phyloP scores from a whole-genome alignment of 495 filamentous ascomycete genomes.

The Sporormia fimetaria region DNA sequence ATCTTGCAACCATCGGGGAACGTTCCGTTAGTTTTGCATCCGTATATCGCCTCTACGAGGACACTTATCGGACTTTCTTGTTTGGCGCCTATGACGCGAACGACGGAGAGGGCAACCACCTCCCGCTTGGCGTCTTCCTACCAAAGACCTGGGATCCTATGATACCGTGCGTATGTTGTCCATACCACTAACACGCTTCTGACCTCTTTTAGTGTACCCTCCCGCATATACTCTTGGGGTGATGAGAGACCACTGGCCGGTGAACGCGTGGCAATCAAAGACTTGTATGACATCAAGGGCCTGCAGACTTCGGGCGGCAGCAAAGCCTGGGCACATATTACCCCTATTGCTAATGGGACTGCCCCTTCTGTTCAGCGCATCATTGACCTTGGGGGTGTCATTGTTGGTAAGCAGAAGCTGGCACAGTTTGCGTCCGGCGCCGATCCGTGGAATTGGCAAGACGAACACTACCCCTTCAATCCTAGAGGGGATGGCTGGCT shows the following conservation, averaged over 20 bases:
- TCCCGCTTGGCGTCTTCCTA: constrained; percentile 14
- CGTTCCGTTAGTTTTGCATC: constrained; percentile 15
- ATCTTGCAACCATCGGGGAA: constrained; percentile 6
- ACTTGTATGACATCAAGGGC: constrained; percentile 26
- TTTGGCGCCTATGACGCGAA: constrained; percentile 25
- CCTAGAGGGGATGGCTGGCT: constrained; percentile 23
- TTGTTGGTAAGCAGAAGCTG: constrained; percentile 28
- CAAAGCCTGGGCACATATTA: constrained; percentile 22
- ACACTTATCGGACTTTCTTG: constrained; percentile 22
- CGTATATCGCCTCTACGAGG: constrained; percentile 24
- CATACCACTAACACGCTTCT: not conserved
- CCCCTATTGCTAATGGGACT: constrained; percentile 9
- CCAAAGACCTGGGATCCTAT: constrained; percentile 21
- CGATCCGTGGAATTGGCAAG: constrained; percentile 25
- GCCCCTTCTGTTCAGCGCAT: constrained; percentile 23
- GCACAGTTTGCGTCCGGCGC: constrained; percentile 27
- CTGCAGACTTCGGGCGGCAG: constrained; percentile 23
- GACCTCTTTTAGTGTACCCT: constrained; percentile 15
- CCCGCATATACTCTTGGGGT: constrained; percentile 21
- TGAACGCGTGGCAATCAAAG: constrained; percentile 26
- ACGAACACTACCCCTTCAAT: constrained; percentile 25
- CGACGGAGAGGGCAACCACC: constrained; percentile 15
- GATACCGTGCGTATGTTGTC: constrained; percentile 19
- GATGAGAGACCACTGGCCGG: constrained; percentile 25
- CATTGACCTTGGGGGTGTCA: constrained; percentile 22